phyloP scores from a whole-genome alignment of 306 rosid species.

The Cicer judaicum region DNA sequence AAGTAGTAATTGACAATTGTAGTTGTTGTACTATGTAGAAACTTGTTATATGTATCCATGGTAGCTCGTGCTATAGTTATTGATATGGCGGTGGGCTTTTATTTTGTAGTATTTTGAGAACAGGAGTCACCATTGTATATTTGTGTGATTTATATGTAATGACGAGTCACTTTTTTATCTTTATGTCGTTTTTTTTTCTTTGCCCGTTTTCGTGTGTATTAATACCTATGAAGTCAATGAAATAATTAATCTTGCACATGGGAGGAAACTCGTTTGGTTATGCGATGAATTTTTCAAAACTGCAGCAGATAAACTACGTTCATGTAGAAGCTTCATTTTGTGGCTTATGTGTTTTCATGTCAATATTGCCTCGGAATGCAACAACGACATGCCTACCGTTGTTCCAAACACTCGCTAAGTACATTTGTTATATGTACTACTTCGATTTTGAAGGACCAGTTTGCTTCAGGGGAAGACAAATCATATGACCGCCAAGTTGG shows the following conservation, averaged over 20 bases:
- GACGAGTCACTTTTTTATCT: neutral
- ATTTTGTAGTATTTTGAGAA: neutral
- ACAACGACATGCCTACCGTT: no score
- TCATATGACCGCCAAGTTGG: no score
- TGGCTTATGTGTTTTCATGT: no score
- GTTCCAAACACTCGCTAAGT: no score
- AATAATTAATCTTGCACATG: neutral
- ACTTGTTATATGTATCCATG: neutral
- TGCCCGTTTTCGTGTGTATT: neutral
- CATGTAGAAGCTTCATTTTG: no score
- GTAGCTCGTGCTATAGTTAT: neutral
- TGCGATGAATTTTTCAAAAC: no score
- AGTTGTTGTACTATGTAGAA: neutral
- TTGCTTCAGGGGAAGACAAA: no score
- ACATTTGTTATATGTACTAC: no score
- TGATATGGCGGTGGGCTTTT: neutral
- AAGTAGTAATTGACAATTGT: conserved; percentile 7
- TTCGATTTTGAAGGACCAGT: no score
- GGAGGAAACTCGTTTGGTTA: neutral
- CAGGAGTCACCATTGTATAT: neutral
- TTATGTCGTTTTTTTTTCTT: neutral
- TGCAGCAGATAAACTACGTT: no score
- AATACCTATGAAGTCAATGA: neutral
- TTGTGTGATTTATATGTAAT: neutral
- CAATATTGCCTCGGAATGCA: no score